phyloP scores from a whole-genome alignment of 805 yeast species.

The Jamesozyma rosinii region DNA sequence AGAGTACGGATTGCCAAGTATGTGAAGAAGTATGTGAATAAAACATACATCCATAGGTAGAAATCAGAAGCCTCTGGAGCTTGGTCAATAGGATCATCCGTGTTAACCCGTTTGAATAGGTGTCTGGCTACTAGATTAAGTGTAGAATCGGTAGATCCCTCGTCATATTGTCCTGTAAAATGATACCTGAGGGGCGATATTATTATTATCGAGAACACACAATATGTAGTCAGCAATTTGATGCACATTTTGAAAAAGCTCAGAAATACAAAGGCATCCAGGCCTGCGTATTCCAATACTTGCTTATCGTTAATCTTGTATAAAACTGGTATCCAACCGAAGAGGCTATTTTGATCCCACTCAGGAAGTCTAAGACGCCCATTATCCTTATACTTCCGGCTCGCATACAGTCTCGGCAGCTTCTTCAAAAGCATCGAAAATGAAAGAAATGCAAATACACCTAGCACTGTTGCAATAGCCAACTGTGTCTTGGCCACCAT shows the following conservation, averaged over 20 bases:
- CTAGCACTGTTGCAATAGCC: slow-evolving; percentile 57
- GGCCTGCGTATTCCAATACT: slow-evolving; percentile 79
- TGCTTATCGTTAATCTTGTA: slow-evolving; percentile 61
- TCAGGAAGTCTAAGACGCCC: slow-evolving; percentile 24
- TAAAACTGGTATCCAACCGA: slow-evolving; percentile 75
- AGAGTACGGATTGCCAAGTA: slow-evolving; percentile 50
- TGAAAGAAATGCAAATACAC: slow-evolving; percentile 53
- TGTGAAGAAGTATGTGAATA: slow-evolving; percentile 82
- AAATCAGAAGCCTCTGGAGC: slow-evolving; percentile 39
- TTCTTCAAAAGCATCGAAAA: slow-evolving; percentile 64
- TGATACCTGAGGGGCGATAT: slow-evolving; percentile 80
- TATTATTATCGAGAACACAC: slow-evolving; percentile 59
- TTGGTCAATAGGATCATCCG: slow-evolving; percentile 22
- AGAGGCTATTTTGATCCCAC: slow-evolving; percentile 39
- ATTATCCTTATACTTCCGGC: slow-evolving; percentile 42
- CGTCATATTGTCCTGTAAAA: slow-evolving; percentile 72
- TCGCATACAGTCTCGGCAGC: slow-evolving; percentile 79
- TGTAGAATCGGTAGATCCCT: slow-evolving; percentile 36
- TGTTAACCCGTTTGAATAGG: slow-evolving; percentile 8
- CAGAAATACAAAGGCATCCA: slow-evolving; percentile 87
- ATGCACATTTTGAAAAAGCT: slow-evolving; percentile 88
- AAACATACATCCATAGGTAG: slow-evolving; percentile 74
- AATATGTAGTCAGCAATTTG: slow-evolving; percentile 51
- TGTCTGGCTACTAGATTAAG: not conserved
- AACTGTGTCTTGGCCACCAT: slow-evolving; percentile 73